Conservation (phyloP, 805 yeast species). For the Cyberlindnera suaveolens region DNA sequence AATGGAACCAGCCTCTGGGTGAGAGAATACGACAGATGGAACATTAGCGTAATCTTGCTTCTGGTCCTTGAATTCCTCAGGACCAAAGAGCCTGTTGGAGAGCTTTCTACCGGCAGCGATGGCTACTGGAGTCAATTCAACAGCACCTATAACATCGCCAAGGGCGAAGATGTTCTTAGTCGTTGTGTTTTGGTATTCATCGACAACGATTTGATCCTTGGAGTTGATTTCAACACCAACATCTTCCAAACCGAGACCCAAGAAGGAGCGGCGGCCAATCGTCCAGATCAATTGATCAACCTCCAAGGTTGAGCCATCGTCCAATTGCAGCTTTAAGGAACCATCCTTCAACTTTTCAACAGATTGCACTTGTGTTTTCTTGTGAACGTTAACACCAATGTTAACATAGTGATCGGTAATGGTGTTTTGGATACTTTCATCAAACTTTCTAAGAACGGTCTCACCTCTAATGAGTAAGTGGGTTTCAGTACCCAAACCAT, state of each 20-base stretch:
- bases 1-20: conserved; percentile 94
- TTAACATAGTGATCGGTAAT: conserved; percentile 76
- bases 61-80: conserved; percentile 57
- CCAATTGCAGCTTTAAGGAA: conserved; percentile 41
- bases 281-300: conserved; percentile 92
- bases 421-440: conserved; percentile 68
- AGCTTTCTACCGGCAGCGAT: conserved; percentile 96
- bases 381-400: conserved; percentile 78
- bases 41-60: conserved; percentile 82
- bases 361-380: conserved; percentile 45
- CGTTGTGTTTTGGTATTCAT: conserved; percentile 82
- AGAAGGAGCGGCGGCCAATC: conserved; percentile 77
- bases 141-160: conserved; percentile 92
- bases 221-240: conserved; percentile 63
- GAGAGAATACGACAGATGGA: conserved; percentile 96
- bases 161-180: conserved; percentile 69
- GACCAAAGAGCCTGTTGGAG: conserved; percentile 88
- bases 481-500: conserved; percentile 80
- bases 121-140: conserved; percentile 96
- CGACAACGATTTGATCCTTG: conserved; percentile 62
- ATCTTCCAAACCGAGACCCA: conserved; percentile 69
- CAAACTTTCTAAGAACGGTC: conserved; percentile 84
- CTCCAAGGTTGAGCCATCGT: conserved; percentile 34
- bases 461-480: conserved; percentile 88
- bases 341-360: conserved; percentile 46